Conservation (phyloP, 2,329 filamentous ascomycete species). For the Chaetomiaceae sp. region DNA sequence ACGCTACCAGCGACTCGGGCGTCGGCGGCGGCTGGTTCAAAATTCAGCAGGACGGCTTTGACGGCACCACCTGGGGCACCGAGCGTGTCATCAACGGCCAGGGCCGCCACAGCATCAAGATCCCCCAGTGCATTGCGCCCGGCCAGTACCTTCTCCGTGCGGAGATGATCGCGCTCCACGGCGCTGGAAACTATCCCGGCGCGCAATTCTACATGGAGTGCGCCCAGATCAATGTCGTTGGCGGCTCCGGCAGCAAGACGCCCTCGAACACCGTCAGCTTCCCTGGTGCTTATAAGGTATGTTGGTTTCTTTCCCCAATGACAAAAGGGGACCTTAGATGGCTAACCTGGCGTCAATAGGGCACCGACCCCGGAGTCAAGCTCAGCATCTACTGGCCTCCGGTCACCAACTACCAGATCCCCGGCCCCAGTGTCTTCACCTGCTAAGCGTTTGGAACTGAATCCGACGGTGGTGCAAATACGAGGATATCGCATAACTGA, state of each 20-base stretch:
- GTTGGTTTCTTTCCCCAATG: background rate
- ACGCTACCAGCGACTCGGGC: conserved; percentile 24
- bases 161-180: conserved; percentile 27
- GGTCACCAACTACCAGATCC: conserved; percentile 25
- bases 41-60: conserved; percentile 27
- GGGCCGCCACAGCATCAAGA: conserved; percentile 25
- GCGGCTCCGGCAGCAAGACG: conserved; percentile 23
- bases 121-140: conserved; percentile 26
- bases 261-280: conserved; percentile 25
- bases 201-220: conserved; percentile 29
- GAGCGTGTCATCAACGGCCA: conserved; percentile 27
- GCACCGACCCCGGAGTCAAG: conserved; percentile 26
- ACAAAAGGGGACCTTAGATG: background rate
- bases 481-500: background rate
- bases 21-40: conserved; percentile 28
- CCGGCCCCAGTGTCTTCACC: conserved; percentile 25
- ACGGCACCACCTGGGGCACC: conserved; percentile 25
- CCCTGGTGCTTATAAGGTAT: conserved; percentile 25
- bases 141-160: conserved; percentile 27
- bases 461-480: background rate
- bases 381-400: conserved; percentile 27
- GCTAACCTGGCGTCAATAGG: conserved; percentile 16
- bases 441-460: conserved; percentile 15
- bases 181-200: conserved; percentile 24
- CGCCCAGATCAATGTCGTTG: conserved; percentile 27